phyloP scores from a whole-genome alignment of 1,284 basidiomycete species.

The Microbotryomycetes sp. region DNA sequence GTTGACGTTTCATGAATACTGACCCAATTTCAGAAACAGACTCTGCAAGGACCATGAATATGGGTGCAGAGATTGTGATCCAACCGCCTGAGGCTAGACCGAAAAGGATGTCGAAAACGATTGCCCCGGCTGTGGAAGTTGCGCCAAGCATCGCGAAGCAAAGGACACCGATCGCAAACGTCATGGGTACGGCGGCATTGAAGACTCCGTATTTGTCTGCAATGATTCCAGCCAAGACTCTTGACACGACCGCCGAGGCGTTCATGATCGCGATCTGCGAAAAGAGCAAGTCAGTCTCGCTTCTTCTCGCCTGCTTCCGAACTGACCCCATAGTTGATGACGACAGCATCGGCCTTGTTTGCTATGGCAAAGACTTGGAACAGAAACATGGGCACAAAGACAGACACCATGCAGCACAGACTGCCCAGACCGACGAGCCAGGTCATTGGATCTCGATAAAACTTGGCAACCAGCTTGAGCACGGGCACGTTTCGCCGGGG shows the following conservation, averaged over 20 bases:
- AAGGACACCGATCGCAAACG: conserved; percentile 8
- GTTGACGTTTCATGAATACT: background rate
- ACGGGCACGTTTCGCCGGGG: background rate
- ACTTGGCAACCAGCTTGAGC: background rate
- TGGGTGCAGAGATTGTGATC: conserved; percentile 8
- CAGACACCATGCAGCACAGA: conserved; percentile 1
- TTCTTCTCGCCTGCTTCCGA: background rate
- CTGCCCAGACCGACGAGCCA: conserved; percentile 8
- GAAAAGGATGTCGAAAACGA: conserved; percentile 23
- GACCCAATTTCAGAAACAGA: conserved; percentile 11
- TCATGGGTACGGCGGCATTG: conserved; percentile 15
- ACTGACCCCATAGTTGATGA: background rate
- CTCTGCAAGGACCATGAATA: conserved; percentile 1
- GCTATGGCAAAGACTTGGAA: conserved; percentile 1
- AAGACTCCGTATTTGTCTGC: conserved; percentile 15
- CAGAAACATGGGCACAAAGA: conserved; percentile 7
- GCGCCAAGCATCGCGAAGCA: conserved; percentile 28
- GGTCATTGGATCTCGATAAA: background rate
- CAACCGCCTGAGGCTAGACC: conserved; percentile 15
- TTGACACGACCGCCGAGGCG: background rate
- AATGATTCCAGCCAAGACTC: background rate
- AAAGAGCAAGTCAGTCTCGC: background rate
- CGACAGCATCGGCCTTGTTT: background rate
- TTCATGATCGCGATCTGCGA: conserved; percentile 9
- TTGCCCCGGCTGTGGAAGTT: conserved; percentile 5